phyloP scores from a whole-genome alignment of 495 filamentous ascomycete genomes.

The Penicillium robsamsonii region DNA sequence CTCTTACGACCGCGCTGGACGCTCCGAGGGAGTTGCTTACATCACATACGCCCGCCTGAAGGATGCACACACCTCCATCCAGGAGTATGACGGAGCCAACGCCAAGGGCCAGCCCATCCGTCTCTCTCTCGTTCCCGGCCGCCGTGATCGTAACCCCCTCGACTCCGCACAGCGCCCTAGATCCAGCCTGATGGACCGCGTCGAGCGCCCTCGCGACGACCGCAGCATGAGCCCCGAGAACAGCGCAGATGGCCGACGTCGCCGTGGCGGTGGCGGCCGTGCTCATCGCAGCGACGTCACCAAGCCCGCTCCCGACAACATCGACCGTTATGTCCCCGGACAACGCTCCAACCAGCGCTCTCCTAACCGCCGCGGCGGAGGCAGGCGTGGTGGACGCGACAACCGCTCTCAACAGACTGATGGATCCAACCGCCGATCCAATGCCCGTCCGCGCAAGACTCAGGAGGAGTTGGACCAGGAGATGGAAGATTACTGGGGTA shows the following conservation, averaged over 20 bases:
- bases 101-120: constrained; percentile 90
- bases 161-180: constrained; percentile 61
- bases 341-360: constrained; percentile 33
- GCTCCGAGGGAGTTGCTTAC: constrained; percentile 81
- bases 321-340: constrained; percentile 83
- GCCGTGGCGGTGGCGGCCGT: constrained; percentile 29
- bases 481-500: constrained; percentile 90
- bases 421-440: constrained; percentile 41
- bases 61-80: constrained; percentile 73
- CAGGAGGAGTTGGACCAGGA: constrained; percentile 90
- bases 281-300: constrained; percentile 64
- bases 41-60: constrained; percentile 69
- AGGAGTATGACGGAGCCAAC: constrained; percentile 85
- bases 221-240: constrained; percentile 45
- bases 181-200: constrained; percentile 72
- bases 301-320: constrained; percentile 64
- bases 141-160: constrained; percentile 55
- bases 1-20: constrained; percentile 85
- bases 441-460: constrained; percentile 76
- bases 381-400: constrained; percentile 43
- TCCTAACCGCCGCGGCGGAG: constrained; percentile 35
- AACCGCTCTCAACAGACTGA: constrained; percentile 40
- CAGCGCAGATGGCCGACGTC: constrained; percentile 41
- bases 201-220: constrained; percentile 48
- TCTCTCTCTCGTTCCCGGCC: constrained; percentile 61